Evolutionary conservation across 805 yeast species (phyloP), one percentile per base, ranked within the genome.

Genomic region (Wickerhamiella sergipiensis): DNA sequence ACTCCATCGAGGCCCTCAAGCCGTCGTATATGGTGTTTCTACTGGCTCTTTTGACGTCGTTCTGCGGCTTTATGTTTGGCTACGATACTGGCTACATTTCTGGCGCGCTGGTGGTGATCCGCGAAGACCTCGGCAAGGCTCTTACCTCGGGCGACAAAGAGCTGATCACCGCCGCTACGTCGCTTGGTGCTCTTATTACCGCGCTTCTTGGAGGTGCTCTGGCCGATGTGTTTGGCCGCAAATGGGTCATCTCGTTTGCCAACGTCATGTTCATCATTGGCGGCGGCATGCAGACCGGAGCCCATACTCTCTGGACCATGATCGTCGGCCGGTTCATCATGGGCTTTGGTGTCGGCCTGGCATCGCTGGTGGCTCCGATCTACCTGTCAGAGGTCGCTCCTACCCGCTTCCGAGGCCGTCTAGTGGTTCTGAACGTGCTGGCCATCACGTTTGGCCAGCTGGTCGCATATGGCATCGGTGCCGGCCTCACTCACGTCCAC

Each of bases 41-140:
- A 24, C 67, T 88, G 49, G 85, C 95, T 0, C 71, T 81, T 48
- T 55, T 64, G 23, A 80, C 96, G 0, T 88, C 96, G 7, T 82
- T 90, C 55, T 88, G 96, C 0, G 97, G 97, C 1, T 87, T 89
- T 68, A 79, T 90, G 87, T 90, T 90, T 68, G 98, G 98, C 58
- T 90, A 90, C 63, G 98, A 90, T 66, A 90, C 97, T 0, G 97
- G 97, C 58, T 90, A 90, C 67, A 89, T 90, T 43, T 90, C 97
- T 3, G 81, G 94, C 18, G 97, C 97, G 0, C 73, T 90, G 60
- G 95, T 89, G 19, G 79, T 88, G 38, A 80, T 90, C 46, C 88
- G 89, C 12, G 77, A 79, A 5, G 95, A 85, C 63, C 75, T 90
- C 55, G 69, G 73, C 44, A 73, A 74, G 51, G 60, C 64, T 0